phyloP scores from a whole-genome alignment of 768 basidiomycete genomes.

The Naganishia kalamii region DNA sequence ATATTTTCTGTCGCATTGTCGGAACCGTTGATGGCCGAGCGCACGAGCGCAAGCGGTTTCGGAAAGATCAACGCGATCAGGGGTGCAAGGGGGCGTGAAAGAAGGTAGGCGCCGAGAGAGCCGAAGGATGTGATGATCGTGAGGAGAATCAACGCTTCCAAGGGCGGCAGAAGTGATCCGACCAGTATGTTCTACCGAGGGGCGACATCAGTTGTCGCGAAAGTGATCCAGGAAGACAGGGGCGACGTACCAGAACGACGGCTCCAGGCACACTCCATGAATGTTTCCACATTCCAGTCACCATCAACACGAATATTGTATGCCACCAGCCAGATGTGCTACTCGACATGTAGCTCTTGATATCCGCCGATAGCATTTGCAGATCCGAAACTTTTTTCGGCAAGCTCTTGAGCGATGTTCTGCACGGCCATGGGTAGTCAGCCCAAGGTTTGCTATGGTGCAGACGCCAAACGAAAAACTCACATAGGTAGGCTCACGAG shows the following conservation, averaged over 20 bases:
- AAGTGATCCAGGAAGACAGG: slow-evolving; percentile 6
- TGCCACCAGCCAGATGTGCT: slow-evolving; percentile 51
- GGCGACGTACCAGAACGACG: slow-evolving; percentile 61
- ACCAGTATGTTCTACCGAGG: slow-evolving; percentile 71
- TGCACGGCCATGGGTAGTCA: slow-evolving; percentile 18
- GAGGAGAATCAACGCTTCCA: slow-evolving; percentile 71
- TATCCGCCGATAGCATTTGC: slow-evolving; percentile 42
- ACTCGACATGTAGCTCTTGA: slow-evolving; percentile 40
- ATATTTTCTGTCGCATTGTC: slow-evolving; percentile 5
- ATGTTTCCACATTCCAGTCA: slow-evolving; percentile 89
- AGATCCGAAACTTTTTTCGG: slow-evolving; percentile 42
- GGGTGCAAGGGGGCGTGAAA: slow-evolving; percentile 77
- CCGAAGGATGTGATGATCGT: slow-evolving; percentile 81
- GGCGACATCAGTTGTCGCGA: slow-evolving; percentile 21
- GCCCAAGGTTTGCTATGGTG: not conserved
- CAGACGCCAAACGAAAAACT: slow-evolving; percentile 14
- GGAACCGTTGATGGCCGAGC: slow-evolving; percentile 55
- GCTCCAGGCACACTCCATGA: slow-evolving; percentile 95
- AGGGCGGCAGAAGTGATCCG: slow-evolving; percentile 76
- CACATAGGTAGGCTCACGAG: slow-evolving; percentile 43
- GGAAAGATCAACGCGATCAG: slow-evolving; percentile 75
- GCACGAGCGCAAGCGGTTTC: slow-evolving; percentile 74
- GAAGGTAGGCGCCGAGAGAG: slow-evolving; percentile 69
- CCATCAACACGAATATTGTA: slow-evolving; percentile 71
- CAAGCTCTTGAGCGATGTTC: slow-evolving; percentile 37